Conservation (phyloP, 2,329 filamentous ascomycete species). For the Ophiosphaerella korrae region DNA sequence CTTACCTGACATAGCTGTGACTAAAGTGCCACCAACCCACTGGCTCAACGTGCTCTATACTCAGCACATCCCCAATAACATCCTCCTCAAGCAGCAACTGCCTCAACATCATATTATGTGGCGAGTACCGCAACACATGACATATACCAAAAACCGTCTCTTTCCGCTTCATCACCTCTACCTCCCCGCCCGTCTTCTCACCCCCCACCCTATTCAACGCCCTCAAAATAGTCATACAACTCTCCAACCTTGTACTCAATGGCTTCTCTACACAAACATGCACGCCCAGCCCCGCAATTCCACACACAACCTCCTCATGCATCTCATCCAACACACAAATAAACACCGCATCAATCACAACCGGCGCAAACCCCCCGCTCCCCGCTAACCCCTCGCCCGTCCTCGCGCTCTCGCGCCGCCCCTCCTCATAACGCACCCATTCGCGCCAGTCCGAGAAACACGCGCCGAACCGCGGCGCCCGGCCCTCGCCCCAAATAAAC, state of each 20-base stretch:
- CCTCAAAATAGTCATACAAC: constrained; percentile 76
- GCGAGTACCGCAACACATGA: constrained; percentile 91
- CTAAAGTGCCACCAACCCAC: constrained; percentile 94
- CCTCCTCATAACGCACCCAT: constrained; percentile 74
- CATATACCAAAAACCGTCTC: constrained; percentile 80
- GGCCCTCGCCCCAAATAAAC: constrained; percentile 70
- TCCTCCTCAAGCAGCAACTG: constrained; percentile 75
- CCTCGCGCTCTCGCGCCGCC: constrained; percentile 59
- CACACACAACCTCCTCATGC: constrained; percentile 80
- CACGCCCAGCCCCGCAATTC: constrained; percentile 69
- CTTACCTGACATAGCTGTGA: constrained; percentile 63
- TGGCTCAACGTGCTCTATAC: constrained; percentile 89
- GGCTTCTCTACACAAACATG: constrained; percentile 98
- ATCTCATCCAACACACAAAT: constrained; percentile 85
- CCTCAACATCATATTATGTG: constrained; percentile 85
- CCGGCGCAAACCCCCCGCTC: background rate
- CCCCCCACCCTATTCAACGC: constrained; percentile 51
- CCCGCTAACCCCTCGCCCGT: constrained; percentile 33
- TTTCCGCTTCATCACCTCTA: constrained; percentile 15
- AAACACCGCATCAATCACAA: constrained; percentile 61
- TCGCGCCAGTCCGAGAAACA: constrained; percentile 75
- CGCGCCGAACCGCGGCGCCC: constrained; percentile 62
- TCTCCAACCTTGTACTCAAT: constrained; percentile 75
- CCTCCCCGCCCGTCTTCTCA: constrained; percentile 21
- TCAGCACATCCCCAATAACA: constrained; percentile 82